Evolutionary conservation across 2,329 filamentous ascomycete species (phyloP), one percentile per base, ranked within the genome.

Genomic region (Biscogniauxia marginata): DNA sequence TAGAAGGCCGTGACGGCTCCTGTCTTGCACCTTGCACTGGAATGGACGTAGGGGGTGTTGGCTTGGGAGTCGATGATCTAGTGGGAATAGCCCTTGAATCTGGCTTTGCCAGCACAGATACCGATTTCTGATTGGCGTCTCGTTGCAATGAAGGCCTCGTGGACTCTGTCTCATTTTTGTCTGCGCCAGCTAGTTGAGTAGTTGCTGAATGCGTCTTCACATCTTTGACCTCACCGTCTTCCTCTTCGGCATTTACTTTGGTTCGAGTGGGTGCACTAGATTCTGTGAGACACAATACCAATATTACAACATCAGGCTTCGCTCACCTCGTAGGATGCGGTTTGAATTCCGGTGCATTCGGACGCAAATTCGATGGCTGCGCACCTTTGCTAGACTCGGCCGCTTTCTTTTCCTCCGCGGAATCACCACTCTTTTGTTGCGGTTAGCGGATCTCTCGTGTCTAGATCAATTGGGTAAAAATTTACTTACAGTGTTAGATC

Each of bases 221-320:
- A 64, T 90, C 88, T 60, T 85, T 83, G 21, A 90, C 87, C 69
- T 91, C 88, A 19, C 88, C 88, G 66, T 91, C 88, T 69, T 91
- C 88, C 52, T 84, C 83, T 58, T 87, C 85, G 1, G 71, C 70
- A 11, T 71, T 59, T 56, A 71, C 53, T 55, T 72, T 68, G n/a
- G 68, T 61, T 49, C 74, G 70, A 22, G 58, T 60, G 13, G 65
- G 49, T 39, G 56, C 54, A 54, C 64, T 67, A 51, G 58, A 30
- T n/a, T 16, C 52, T 56, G 58, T 65, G 50, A 63, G 60, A 19
- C 44, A 7, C 13, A 25, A 62, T 57, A 54, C 4, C 47, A 49
- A 54, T 51, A 55, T 50, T 48, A 18, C n/a, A 16, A 25, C 13
- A 21, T 44, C 16, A 49, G 19, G 11, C 50, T 22, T 22, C 23